Evolutionary conservation across 2,329 filamentous ascomycete species (phyloP).

Genomic region (Tolypocladium guangdongense): DNA sequence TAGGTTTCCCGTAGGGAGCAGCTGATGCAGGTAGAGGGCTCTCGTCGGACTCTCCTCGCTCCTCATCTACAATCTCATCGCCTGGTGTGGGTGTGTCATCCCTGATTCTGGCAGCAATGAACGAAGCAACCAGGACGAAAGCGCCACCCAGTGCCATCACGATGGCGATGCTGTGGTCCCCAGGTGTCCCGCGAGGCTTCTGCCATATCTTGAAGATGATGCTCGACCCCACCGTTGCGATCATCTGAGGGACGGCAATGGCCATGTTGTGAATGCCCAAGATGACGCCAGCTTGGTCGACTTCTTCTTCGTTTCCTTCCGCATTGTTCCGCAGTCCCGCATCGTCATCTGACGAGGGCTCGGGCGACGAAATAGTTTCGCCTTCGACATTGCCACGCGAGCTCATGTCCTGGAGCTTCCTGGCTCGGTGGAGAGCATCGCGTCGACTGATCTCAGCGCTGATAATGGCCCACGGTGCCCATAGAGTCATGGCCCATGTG

Average conservation of each 20-base stretch:
- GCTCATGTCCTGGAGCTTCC: slow-evolving; percentile 14
- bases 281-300: slow-evolving; percentile 78
- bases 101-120: slow-evolving; percentile 55
- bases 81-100: slow-evolving; percentile 40
- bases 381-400: slow-evolving; percentile 3
- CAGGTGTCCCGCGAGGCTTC: slow-evolving; percentile 73
- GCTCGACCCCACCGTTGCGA: slow-evolving; percentile 76
- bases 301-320: slow-evolving; percentile 42
- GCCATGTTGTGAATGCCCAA: slow-evolving; percentile 94
- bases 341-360: slow-evolving; percentile 9
- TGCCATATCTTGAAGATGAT: slow-evolving; percentile 77
- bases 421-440: slow-evolving; percentile 46
- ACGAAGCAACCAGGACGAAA: slow-evolving; percentile 67
- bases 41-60: slow-evolving; percentile 23
- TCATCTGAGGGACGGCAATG: slow-evolving; percentile 81
- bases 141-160: slow-evolving; percentile 76
- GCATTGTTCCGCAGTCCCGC: slow-evolving; percentile 9
- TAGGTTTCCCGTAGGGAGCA: not conserved
- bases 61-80: slow-evolving; percentile 28
- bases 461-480: slow-evolving; percentile 94
- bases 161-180: slow-evolving; percentile 79
- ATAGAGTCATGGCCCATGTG: slow-evolving; percentile 85
- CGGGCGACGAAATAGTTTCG: slow-evolving; percentile 1
- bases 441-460: slow-evolving; percentile 81
- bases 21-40: not conserved